Evolutionary conservation across 2,329 filamentous ascomycete genomes (phyloP), one percentile per base, ranked within the genome.

Genomic region (Penicillium sp.): DNA sequence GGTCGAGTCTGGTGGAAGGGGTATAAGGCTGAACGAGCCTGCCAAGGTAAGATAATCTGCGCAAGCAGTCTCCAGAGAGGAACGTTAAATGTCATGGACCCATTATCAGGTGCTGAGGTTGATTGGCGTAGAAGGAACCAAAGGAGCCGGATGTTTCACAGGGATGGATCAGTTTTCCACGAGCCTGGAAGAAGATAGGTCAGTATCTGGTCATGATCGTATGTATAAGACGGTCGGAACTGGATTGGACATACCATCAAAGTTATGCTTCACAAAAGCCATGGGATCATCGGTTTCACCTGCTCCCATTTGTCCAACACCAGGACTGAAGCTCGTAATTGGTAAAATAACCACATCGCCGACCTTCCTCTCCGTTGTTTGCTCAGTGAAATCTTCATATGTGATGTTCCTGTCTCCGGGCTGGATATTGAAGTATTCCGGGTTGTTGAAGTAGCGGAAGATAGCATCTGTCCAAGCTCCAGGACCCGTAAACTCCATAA

Each of bases 191-290:
- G 4, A 10, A 13, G 48, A 13, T n/a, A 31, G 51, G 44, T 70
- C 48, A 68, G 62, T 52, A 49, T 52, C 14, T 51, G 35, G 5
- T 44, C 22, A 14, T 50, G 33, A 10, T n/a, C 2, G 3, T 10
- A 49, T 19, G 14, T 8, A 42, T 8, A 42, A 7, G 11, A 13
- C n/a, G 11, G 14, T 22, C 22, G 24, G 13, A 22, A 22, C 22
- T 35, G 13, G 21, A 49, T 13, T 45, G 16, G 14, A 57, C 55
- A 22, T 66, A 96, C 93, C 95, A 81, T 96, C 91, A 74, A 99
- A 99, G 54, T 92, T 88, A 78, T 99, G 95, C 78, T 95, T 93
- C 59, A 99, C 95, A 80, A 96, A 98, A 1, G 95, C 95, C 91
- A 96, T 93, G 1, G 92, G 91, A 72, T 98, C 89, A 65, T 97